Conservation (phyloP, 1,284 basidiomycete genomes). For the Papiliotrema terrestris region DNA sequence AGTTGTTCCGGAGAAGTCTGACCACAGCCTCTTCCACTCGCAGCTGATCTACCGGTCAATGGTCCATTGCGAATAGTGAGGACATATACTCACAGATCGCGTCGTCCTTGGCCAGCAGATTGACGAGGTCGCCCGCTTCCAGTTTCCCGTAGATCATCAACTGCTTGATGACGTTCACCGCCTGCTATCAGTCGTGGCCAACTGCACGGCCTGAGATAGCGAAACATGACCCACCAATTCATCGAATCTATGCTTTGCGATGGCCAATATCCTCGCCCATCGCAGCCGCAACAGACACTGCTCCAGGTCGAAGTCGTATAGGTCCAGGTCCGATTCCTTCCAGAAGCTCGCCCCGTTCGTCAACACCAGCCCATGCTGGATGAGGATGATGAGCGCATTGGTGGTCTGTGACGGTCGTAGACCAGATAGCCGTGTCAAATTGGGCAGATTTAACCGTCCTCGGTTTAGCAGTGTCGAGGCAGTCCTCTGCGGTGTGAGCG, state of each 20-base stretch:
- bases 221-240: conserved; percentile 64
- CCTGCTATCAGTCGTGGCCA: conserved; percentile 51
- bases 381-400: conserved; percentile 72
- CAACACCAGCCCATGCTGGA: conserved; percentile 90
- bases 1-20: conserved; percentile 23
- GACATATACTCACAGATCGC: conserved; percentile 14
- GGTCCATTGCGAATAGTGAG: not conserved
- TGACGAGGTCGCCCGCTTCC: conserved; percentile 53
- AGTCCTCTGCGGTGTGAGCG: conserved; percentile 58
- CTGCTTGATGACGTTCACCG: conserved; percentile 66
- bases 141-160: conserved; percentile 85
- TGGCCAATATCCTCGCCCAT: conserved; percentile 73
- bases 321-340: conserved; percentile 63
- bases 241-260: conserved; percentile 67
- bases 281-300: conserved; percentile 74
- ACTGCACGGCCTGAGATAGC: no score
- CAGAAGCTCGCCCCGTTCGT: conserved; percentile 59
- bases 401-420: conserved; percentile 59
- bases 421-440: conserved; percentile 60
- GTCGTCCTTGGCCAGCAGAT: conserved; percentile 15
- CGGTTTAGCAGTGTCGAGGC: conserved; percentile 76
- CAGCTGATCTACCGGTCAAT: not conserved
- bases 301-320: conserved; percentile 63
- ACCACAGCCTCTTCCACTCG: conserved; percentile 10
- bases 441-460: conserved; percentile 70